These are phyloP conservation scores for Mortierella claussenii DNA, from an alignment of 192 early-diverging fungal species.

Conservation along the genomic window DNA sequence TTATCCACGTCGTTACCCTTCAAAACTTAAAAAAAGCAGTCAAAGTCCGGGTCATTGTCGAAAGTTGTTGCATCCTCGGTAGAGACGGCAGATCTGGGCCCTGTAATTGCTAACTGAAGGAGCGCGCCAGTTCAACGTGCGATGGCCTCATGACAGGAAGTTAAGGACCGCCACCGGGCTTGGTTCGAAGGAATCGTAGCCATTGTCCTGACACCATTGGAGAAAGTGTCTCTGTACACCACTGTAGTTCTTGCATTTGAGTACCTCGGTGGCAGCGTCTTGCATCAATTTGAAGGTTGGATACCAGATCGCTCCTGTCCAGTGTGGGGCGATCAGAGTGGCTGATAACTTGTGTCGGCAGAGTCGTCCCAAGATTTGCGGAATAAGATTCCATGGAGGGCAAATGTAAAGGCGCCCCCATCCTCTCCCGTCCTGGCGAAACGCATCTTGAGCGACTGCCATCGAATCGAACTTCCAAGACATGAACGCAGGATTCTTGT, in stretches of 20 bases:
- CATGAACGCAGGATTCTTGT: conserved; percentile 24
- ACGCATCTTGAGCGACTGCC: conserved; percentile 21
- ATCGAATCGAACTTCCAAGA: conserved; percentile 32
- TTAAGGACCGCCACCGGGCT: background rate
- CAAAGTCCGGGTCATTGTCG: too few relatives aligned
- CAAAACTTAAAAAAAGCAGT: too few relatives aligned
- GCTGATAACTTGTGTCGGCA: conserved; percentile 5
- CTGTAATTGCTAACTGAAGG: too few relatives aligned
- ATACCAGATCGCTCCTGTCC: conserved; percentile 22
- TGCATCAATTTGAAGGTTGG: conserved; percentile 7
- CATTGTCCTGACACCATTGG: background rate
- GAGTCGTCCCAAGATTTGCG: conserved; percentile 10
- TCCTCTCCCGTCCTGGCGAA: conserved; percentile 17
- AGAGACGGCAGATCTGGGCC: too few relatives aligned
- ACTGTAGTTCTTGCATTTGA: background rate
- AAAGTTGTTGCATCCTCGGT: too few relatives aligned
- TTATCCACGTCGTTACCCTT: too few relatives aligned
- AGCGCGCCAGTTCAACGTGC: too few relatives aligned
- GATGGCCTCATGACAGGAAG: too few relatives aligned
- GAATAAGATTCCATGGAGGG: conserved; percentile 37
- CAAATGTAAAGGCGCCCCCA: conserved; percentile 26
- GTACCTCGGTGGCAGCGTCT: background rate
- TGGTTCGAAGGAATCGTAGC: background rate
- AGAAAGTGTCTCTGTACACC: background rate
- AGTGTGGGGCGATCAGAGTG: conserved; percentile 36